Evolutionary conservation across 202 grass and related monocot genomes (phyloP).

Genomic region (Zoysia matrella): DNA sequence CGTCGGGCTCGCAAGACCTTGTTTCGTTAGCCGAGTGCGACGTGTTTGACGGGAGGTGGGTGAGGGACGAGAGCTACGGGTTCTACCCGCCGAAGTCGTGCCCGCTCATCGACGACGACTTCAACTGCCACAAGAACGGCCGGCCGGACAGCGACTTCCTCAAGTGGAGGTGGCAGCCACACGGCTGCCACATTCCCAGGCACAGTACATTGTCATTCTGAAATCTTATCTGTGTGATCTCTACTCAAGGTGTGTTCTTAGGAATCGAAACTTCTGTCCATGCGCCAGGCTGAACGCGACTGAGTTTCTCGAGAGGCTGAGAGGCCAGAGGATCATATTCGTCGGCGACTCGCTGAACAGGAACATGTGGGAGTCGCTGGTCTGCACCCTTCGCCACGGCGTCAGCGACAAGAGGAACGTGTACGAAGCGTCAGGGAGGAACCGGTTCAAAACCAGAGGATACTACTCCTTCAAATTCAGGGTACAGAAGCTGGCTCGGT

Average conservation of each 20-base stretch:
- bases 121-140: slow-evolving; percentile 90
- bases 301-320: slow-evolving; percentile 77
- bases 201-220: slow-evolving; percentile 11
- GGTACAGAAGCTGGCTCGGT: slow-evolving; percentile 34
- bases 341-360: slow-evolving; percentile 89
- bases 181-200: slow-evolving; percentile 73
- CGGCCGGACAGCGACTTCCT: slow-evolving; percentile 68
- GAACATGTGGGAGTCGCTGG: slow-evolving; percentile 99
- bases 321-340: slow-evolving; percentile 90
- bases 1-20: slow-evolving; percentile 45
- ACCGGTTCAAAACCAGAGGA: slow-evolving; percentile 77
- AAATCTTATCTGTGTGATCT: background rate
- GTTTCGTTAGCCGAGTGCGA: slow-evolving; percentile 57
- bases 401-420: slow-evolving; percentile 71
- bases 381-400: slow-evolving; percentile 76
- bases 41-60: slow-evolving; percentile 76
- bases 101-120: slow-evolving; percentile 68
- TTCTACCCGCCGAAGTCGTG: slow-evolving; percentile 75
- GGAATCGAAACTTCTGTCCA: background rate
- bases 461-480: slow-evolving; percentile 90
- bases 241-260: background rate
- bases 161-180: slow-evolving; percentile 90
- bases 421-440: slow-evolving; percentile 74
- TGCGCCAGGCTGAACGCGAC: slow-evolving; percentile 64
- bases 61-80: slow-evolving; percentile 63